Conservation (phyloP, 2,329 filamentous ascomycete species). For the Nemania sp. region DNA sequence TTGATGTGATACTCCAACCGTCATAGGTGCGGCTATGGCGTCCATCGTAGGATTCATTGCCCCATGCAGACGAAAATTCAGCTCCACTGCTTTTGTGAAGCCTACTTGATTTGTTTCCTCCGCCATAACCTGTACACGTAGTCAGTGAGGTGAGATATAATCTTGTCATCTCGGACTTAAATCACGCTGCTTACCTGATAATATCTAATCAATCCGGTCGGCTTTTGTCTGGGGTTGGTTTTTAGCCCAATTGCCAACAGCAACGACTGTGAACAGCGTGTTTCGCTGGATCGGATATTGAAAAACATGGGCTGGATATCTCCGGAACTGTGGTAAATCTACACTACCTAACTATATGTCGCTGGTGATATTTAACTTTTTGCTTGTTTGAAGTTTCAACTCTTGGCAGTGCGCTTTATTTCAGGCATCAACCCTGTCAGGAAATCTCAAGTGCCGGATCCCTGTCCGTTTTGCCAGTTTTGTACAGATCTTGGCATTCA, state of each 20-base stretch:
- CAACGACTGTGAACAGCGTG: not conserved
- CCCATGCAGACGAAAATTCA: not conserved
- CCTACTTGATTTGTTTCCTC: not conserved
- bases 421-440: not conserved
- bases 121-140: too few relatives aligned
- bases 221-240: too few relatives aligned
- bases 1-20: slow-evolving; percentile 11
- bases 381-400: not conserved
- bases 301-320: not conserved
- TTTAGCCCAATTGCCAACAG: not conserved
- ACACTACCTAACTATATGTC: not conserved
- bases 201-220: too few relatives aligned
- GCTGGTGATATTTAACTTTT: not conserved
- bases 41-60: not conserved
- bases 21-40: not conserved
- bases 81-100: too few relatives aligned
- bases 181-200: too few relatives aligned
- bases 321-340: too few relatives aligned
- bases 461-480: slow-evolving; percentile 1
- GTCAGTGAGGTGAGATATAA: too few relatives aligned
- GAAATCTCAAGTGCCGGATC: not conserved
- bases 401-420: not conserved
- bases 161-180: too few relatives aligned
- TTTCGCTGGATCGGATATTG: not conserved
- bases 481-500: slow-evolving; percentile 15